phyloP scores from a whole-genome alignment of 352 stramenopile genomes.

The Discostella stelligera region DNA sequence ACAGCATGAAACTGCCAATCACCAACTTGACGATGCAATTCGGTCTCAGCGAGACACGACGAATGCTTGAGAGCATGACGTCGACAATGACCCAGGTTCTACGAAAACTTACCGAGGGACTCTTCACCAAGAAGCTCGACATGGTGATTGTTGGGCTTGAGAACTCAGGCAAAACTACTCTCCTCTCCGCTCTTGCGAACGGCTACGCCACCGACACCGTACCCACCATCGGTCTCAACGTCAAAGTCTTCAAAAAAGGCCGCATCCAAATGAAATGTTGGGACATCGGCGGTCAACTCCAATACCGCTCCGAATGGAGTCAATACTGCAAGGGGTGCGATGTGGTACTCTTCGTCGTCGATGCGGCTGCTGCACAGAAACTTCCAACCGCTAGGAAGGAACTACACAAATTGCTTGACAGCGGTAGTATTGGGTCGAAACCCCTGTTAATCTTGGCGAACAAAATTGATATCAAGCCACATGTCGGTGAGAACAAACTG shows the following conservation, averaged over 20 bases:
- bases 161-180: constrained; percentile 92
- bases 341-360: constrained; percentile 98
- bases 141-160: constrained; percentile 96
- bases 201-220: constrained; percentile 93
- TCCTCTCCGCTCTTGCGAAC: constrained; percentile 95
- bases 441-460: constrained; percentile 96
- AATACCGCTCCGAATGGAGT: constrained; percentile 89
- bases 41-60: neutral
- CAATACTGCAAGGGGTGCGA: constrained; percentile 94
- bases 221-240: constrained; percentile 96
- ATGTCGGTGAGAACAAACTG: constrained; percentile 83
- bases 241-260: constrained; percentile 94
- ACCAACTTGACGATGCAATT: neutral
- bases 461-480: constrained; percentile 97
- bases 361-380: constrained; percentile 94
- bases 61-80: neutral
- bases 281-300: constrained; percentile 96
- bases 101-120: constrained; percentile 91
- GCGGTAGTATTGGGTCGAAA: constrained; percentile 89
- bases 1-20: neutral
- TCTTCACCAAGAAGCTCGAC: constrained; percentile 95
- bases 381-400: constrained; percentile 92
- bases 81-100: constrained; percentile 89
- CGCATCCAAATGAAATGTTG: constrained; percentile 96
- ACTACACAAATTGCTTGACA: constrained; percentile 88